Base-by-base conservation (phyloP, 2,329 filamentous ascomycete genomes). In the Claviceps sp. region DNA sequence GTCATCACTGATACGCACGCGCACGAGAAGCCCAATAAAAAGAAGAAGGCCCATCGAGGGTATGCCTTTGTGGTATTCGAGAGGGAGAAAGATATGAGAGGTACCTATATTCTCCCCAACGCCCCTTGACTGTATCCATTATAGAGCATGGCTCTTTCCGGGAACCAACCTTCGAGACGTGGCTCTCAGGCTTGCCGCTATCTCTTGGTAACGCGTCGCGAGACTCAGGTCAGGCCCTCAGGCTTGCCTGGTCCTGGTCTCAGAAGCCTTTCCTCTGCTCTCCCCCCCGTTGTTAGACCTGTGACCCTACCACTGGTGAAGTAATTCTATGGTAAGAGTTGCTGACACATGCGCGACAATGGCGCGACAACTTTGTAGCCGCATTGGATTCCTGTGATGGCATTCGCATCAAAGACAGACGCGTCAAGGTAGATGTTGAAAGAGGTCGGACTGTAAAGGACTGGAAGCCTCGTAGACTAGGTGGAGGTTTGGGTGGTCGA, bases 61-160 rank as follows among this genome's bases (percentile, higher is more conserved):
- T 98, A 98, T 69, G 93, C 88, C 55, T 98, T 98, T 65, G 85
- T 98, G 60, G 88, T 97, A 51, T 98, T 91, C 66, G 91, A 97
- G 70, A 85, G 88, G 67, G 93, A 97, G 72, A 90, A 91, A 70
- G 93, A 97, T 67, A 96, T 97, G 90, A 94, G 94, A 88, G 89
- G 90, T 96, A 94, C 81, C 70, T 52, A 51, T 48, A 47, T 45
- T 69, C 66, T 65, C 67, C 67, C 71, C 57, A 47, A 48, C 7
- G 18, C 4, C 49, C 46, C 41, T 50, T 55, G 51, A 53, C 47
- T 34, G 37, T 34, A 51, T 49, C 37, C 51, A 38, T 37, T 47
- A 48, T 16, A 24, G 44, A 52, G 42, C 52, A 46, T 41, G 38
- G 48, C 47, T 34, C 47, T 54, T 46, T 46, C 45, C 51, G 57